Conservation (phyloP, 495 filamentous ascomycete genomes). For the Neurospora terricola region DNA sequence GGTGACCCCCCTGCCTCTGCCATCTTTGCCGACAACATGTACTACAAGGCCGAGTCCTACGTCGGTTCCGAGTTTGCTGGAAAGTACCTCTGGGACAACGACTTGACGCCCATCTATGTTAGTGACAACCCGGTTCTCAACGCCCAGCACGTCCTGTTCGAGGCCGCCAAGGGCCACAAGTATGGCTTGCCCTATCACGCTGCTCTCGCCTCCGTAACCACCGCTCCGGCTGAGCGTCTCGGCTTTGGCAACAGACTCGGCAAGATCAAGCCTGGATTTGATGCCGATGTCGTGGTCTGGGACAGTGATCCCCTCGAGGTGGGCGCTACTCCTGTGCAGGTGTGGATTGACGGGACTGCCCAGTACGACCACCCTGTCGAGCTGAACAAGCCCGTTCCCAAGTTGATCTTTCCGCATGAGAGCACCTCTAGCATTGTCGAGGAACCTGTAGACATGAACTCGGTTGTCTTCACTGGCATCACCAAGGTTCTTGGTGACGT, state of each 20-base stretch:
- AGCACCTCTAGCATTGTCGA: constrained; percentile 22
- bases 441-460: constrained; percentile 18
- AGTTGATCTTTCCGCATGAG: constrained; percentile 17
- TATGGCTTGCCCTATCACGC: constrained; percentile 52
- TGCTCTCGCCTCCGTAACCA: constrained; percentile 51
- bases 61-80: constrained; percentile 49
- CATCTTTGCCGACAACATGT: constrained; percentile 52
- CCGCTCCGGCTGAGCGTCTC: constrained; percentile 48
- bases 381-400: constrained; percentile 26
- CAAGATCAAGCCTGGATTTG: constrained; percentile 50
- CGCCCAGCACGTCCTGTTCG: constrained; percentile 42
- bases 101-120: constrained; percentile 41
- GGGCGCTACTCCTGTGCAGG: constrained; percentile 50
- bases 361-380: constrained; percentile 36
- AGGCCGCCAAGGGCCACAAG: constrained; percentile 51
- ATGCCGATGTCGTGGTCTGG: constrained; percentile 59
- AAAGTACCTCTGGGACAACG: constrained; percentile 50
- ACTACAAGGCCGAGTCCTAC: constrained; percentile 55
- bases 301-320: constrained; percentile 53
- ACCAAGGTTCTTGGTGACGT: constrained; percentile 28
- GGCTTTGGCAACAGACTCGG: constrained; percentile 50
- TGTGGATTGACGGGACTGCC: constrained; percentile 54
- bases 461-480: constrained; percentile 41
- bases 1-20: constrained; percentile 35
- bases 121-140: constrained; percentile 42